Base-by-base conservation (phyloP, 2,329 filamentous ascomycete genomes). In the Fusarium citri region DNA sequence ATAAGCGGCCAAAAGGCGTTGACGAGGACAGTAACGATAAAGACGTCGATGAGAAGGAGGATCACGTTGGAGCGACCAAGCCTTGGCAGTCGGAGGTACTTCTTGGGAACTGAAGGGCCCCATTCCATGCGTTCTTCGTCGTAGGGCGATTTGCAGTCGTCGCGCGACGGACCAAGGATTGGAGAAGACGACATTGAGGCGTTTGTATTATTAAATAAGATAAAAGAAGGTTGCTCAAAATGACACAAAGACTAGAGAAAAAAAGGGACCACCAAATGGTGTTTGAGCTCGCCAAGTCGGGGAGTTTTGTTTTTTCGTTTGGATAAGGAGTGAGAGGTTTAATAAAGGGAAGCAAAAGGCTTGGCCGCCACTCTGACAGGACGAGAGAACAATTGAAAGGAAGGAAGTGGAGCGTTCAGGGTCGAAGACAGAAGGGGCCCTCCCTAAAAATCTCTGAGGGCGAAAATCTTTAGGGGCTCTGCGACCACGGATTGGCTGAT, bases 1-100 rank as follows among this genome's bases (percentile, higher is more conserved):
- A 94, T 85, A 37, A 94, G 85, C 11, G 90, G 93, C 81, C 89
- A 92, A 75, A 93, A 89, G 67, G 84, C 86, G 80, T 89, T 86
- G 31, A 94, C 80, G 40, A 93, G 84, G 76, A 91, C 86, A 53
- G 84, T 83, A 71, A 94, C 79, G 68, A 93, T 83, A 64, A 89
- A 69, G 53, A 91, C 76, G 76, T 91, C 92, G 78, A 89, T 83
- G 63, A 93, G 74, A 18, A 78, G 50, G 56, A 92, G 80, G 80
- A 91, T 91, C 76, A 91, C 83, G 61, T 89, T 60, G 50, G 64
- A 66, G 54, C 68, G 71, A 34, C 72, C 64, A 18, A 73, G 58
- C 18, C 71, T 65, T 20, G 65, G 68, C 30, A 74, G 11, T 14
- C 73, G 74, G 34, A 72, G 60, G 45, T 61, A 62, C 30, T 75